A percentile compares a stretch with the other conserved stretches of the same genome.
phyloP scores from a whole-genome alignment of 345 rosid genomes.

The Corchorus olitorius region DNA sequence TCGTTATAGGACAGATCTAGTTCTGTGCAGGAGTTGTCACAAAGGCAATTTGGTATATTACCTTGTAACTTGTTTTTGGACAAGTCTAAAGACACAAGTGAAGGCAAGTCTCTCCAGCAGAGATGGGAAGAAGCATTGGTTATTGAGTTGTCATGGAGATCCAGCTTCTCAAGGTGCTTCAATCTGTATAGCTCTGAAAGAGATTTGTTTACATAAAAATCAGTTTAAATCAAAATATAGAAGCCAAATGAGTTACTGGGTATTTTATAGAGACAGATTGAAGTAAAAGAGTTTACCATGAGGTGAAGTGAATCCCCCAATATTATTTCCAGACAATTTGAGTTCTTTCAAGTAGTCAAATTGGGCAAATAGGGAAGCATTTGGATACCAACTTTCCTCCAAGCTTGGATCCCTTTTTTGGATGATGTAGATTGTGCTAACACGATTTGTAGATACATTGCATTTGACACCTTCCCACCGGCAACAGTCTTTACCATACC shows the following conservation, averaged over 20 bases:
- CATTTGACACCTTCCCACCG: constrained; percentile 22
- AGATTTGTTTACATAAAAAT: background rate
- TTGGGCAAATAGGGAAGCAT: constrained; percentile 24
- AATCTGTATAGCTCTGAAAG: constrained; percentile 12
- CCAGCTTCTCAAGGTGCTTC: background rate
- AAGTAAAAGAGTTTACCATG: background rate
- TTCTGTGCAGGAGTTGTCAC: background rate
- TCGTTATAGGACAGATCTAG: background rate
- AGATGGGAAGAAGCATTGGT: constrained; percentile 12
- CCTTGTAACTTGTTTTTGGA: constrained; percentile 3
- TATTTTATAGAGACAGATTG: background rate
- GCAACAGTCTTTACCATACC: constrained; percentile 28
- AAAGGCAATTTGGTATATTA: background rate
- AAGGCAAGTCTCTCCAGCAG: constrained; percentile 9
- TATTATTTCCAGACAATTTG: constrained; percentile 14
- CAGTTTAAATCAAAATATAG: background rate
- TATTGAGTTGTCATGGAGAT: constrained; percentile 8
- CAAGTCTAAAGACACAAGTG: constrained; percentile 5
- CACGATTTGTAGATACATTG: background rate
- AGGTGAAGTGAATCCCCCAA: constrained; percentile 24
- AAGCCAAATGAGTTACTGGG: no score
- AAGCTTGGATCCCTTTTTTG: background rate
- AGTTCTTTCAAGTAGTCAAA: constrained; percentile 17
- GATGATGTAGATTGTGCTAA: background rate
- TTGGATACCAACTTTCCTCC: constrained; percentile 3